Percentiles rank a stretch among this genome's conserved stretches.
Evolutionary conservation across 2,329 filamentous ascomycete genomes (phyloP).

Genomic region (Aspergillus tanneri): DNA sequence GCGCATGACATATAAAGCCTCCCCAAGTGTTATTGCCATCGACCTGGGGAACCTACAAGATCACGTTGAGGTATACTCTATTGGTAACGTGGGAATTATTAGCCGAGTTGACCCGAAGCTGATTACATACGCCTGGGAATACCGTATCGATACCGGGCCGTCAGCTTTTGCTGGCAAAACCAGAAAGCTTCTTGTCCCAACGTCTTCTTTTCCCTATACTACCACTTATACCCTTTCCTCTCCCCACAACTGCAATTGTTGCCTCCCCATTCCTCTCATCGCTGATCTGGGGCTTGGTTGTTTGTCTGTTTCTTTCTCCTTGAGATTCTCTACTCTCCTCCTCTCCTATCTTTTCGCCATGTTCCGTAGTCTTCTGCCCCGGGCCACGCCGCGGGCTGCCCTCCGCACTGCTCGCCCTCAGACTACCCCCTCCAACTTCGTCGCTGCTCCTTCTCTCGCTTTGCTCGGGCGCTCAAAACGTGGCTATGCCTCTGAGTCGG

Average conservation of each 20-base stretch:
- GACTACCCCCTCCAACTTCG: slow-evolving; percentile 36
- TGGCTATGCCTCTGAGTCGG: slow-evolving; percentile 56
- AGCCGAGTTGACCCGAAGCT: slow-evolving; percentile 20
- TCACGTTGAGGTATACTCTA: no score
- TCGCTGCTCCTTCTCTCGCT: slow-evolving; percentile 43
- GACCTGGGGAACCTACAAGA: no score
- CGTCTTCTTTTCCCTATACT: slow-evolving; percentile 24
- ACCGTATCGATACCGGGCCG: slow-evolving; percentile 25
- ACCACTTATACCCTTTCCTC: slow-evolving; percentile 10
- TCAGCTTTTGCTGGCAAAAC: slow-evolving; percentile 24
- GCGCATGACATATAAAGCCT: no score
- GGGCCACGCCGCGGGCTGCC: slow-evolving; percentile 47
- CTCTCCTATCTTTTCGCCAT: slow-evolving; percentile 39
- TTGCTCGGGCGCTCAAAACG: slow-evolving; percentile 54
- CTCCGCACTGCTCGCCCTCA: slow-evolving; percentile 40
- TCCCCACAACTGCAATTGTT: slow-evolving; percentile 20
- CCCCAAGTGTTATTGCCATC: no score
- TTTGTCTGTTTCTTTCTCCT: slow-evolving; percentile 25
- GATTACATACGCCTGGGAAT: slow-evolving; percentile 20
- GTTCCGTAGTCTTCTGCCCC: slow-evolving; percentile 54
- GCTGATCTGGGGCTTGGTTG: slow-evolving; percentile 30
- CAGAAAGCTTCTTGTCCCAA: slow-evolving; percentile 26
- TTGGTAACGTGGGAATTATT: no score
- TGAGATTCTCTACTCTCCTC: slow-evolving; percentile 25
- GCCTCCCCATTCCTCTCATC: slow-evolving; percentile 23